Conservation (phyloP, 495 filamentous ascomycete species). For the Lophiotrema nucula region DNA sequence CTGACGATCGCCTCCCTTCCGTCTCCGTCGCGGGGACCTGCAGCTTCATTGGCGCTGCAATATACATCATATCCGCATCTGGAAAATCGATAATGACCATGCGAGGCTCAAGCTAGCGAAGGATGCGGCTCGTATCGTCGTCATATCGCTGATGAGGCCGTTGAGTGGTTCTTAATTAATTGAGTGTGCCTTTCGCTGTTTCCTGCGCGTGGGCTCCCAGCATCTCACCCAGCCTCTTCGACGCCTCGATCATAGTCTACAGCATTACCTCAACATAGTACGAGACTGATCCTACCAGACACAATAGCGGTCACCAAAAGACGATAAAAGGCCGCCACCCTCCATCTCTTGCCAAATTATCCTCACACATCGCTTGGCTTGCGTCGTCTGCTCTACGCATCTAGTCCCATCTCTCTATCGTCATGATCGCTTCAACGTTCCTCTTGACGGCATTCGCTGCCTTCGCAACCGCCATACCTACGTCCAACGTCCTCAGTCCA, state of each 20-base stretch:
- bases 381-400: neutral
- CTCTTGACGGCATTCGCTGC: slow-evolving; percentile 26
- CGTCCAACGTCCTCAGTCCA: slow-evolving; percentile 10
- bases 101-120: neutral
- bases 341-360: neutral
- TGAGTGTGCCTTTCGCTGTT: too few relatives aligned
- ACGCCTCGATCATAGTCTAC: neutral
- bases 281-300: neutral
- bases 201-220: too few relatives aligned
- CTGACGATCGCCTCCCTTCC: neutral
- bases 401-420: too few relatives aligned
- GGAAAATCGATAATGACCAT: neutral
- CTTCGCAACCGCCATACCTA: slow-evolving; percentile 21
- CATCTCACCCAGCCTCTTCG: too few relatives aligned
- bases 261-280: neutral
- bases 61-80: too few relatives aligned
- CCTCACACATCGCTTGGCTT: neutral
- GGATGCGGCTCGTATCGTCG: neutral
- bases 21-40: neutral
- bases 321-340: neutral
- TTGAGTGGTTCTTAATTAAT: too few relatives aligned
- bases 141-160: neutral
- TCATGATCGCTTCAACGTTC: slow-evolving; percentile 14
- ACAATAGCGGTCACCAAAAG: neutral
- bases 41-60: neutral